phyloP scores from a whole-genome alignment of 2,329 filamentous ascomycete genomes.

The Aspergillus sp. region DNA sequence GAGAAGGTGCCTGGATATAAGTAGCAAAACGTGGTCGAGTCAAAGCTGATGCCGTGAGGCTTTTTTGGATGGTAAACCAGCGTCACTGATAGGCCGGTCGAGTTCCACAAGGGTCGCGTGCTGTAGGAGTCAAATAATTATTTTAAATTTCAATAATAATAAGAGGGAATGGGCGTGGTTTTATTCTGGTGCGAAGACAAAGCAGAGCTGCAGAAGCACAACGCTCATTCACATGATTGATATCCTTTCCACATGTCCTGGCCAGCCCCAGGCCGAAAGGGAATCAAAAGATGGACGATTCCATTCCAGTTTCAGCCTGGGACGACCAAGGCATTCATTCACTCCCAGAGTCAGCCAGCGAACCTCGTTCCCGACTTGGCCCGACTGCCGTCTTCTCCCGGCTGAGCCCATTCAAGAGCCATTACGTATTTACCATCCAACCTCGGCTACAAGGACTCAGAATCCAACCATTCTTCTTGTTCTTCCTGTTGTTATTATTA shows the following conservation, averaged over 20 bases:
- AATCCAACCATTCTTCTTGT: too few relatives aligned
- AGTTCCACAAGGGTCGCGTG: constrained; percentile 11
- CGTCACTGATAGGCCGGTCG: neutral
- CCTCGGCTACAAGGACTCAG: neutral
- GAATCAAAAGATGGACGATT: neutral
- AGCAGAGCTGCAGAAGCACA: neutral
- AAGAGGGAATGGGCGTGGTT: too few relatives aligned
- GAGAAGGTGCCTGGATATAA: constrained; percentile 3
- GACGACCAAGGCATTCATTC: too few relatives aligned
- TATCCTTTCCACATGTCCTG: neutral
- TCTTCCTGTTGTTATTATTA: too few relatives aligned
- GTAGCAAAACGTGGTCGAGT: constrained; percentile 8
- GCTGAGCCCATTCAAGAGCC: neutral
- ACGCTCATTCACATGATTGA: neutral
- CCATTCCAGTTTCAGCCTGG: neutral
- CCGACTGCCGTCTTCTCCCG: constrained; percentile 10
- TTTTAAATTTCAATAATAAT: neutral
- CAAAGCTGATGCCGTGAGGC: constrained; percentile 7
- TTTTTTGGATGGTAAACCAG: constrained; percentile 6
- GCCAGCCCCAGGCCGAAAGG: neutral
- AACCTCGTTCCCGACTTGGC: neutral
- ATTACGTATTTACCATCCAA: neutral
- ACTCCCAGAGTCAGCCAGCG: neutral
- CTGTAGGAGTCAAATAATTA: neutral
- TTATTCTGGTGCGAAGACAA: too few relatives aligned